Evolutionary conservation across 2,329 filamentous ascomycete genomes (phyloP).

Genomic region (Penicillium sp.): DNA sequence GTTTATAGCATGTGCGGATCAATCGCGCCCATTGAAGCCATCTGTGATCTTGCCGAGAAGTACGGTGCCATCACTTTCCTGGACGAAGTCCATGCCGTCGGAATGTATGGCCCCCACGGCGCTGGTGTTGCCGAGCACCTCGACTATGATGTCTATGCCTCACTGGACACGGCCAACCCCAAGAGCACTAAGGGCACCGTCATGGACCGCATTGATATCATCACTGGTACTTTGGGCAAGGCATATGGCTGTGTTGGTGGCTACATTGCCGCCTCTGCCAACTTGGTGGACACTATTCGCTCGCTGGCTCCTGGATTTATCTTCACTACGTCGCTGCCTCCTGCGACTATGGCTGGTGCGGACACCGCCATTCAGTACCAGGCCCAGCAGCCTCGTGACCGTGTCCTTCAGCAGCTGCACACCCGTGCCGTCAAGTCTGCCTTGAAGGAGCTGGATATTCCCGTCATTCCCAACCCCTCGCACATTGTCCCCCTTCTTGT

Average conservation of each 20-base stretch:
- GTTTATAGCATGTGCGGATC: slow-evolving; percentile 99
- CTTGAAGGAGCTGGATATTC: slow-evolving; percentile 78
- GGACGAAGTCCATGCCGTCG: slow-evolving; percentile 97
- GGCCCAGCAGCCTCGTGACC: slow-evolving; percentile 79
- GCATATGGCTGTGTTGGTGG: slow-evolving; percentile 97
- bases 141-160: slow-evolving; percentile 83
- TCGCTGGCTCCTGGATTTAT: slow-evolving; percentile 97
- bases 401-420: slow-evolving; percentile 91
- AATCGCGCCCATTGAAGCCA: slow-evolving; percentile 91
- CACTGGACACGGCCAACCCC: slow-evolving; percentile 63
- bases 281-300: slow-evolving; percentile 88
- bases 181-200: slow-evolving; percentile 68
- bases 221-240: slow-evolving; percentile 95
- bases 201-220: slow-evolving; percentile 96
- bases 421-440: slow-evolving; percentile 91
- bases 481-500: slow-evolving; percentile 95
- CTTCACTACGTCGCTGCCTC: slow-evolving; percentile 95
- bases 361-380: slow-evolving; percentile 93
- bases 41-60: slow-evolving; percentile 95
- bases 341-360: slow-evolving; percentile 95
- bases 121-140: slow-evolving; percentile 97
- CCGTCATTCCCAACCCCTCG: slow-evolving; percentile 95
- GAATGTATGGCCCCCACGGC: slow-evolving; percentile 96
- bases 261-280: slow-evolving; percentile 88
- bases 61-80: slow-evolving; percentile 97